Evolutionary conservation across 805 yeast genomes (phyloP).

Genomic region (Wickerhamiella azymoides): DNA sequence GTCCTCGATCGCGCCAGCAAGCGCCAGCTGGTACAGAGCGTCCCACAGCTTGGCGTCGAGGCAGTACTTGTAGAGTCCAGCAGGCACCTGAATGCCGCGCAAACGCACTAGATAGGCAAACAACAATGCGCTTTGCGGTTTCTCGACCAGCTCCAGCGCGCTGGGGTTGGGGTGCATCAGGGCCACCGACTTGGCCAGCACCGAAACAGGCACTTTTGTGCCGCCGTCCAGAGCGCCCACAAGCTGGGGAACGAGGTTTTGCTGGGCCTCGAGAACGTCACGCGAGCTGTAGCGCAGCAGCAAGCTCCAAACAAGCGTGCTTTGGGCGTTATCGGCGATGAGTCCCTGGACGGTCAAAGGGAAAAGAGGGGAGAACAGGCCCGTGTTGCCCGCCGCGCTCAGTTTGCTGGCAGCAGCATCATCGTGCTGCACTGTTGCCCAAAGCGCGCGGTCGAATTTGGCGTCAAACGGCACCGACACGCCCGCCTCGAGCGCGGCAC

Average conservation of each 20-base stretch:
- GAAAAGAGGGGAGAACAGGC: neutral
- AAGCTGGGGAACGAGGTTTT: neutral
- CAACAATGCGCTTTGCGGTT: neutral
- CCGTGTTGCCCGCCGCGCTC: too few species aligned
- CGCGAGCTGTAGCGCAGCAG: neutral
- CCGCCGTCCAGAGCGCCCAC: neutral
- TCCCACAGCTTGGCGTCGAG: conserved; percentile 7
- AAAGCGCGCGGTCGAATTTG: conserved; percentile 2
- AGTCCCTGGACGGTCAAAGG: neutral
- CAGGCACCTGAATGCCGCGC: neutral
- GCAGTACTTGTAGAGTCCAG: neutral
- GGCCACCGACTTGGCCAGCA: conserved; percentile 7
- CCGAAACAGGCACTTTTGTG: neutral
- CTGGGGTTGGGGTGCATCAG: neutral
- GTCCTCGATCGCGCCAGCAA: conserved; percentile 24
- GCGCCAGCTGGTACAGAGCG: conserved; percentile 27
- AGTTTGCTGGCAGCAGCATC: neutral
- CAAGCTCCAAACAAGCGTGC: neutral
- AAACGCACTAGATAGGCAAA: neutral
- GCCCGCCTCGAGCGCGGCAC: conserved; percentile 4
- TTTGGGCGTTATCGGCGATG: neutral
- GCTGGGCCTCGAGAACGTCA: neutral
- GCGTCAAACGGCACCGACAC: neutral
- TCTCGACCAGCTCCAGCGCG: neutral
- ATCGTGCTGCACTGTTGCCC: conserved; percentile 1